Percentiles rank a stretch among this genome's conserved stretches.
Evolutionary conservation across 805 yeast genomes (phyloP).

Genomic region (Cyberlindnera maritima): DNA sequence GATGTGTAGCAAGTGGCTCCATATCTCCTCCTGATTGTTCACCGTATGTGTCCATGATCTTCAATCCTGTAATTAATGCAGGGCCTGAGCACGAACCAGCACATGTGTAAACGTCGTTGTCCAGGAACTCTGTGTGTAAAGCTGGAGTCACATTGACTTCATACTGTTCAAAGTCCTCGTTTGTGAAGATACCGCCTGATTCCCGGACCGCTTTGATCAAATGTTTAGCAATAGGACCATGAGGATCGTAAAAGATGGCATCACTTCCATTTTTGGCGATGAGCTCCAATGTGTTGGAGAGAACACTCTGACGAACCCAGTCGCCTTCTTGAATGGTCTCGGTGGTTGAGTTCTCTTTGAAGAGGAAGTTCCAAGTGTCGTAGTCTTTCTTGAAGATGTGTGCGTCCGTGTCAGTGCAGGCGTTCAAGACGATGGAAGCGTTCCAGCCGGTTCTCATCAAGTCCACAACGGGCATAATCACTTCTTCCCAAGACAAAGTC

Average conservation of each 20-base stretch:
- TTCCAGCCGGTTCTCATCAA: conserved; percentile 65
- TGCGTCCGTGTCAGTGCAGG: conserved; percentile 39
- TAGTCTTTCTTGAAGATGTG: conserved; percentile 30
- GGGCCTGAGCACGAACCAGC: conserved; percentile 83
- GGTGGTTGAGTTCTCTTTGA: conserved; percentile 31
- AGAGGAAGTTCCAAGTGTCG: conserved; percentile 57
- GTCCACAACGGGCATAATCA: conserved; percentile 73
- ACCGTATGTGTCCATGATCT: conserved; percentile 51
- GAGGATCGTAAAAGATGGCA: conserved; percentile 79
- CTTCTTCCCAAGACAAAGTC: conserved; percentile 62
- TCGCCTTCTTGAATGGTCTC: conserved; percentile 56
- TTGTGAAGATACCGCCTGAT: conserved; percentile 65
- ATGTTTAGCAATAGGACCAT: conserved; percentile 66
- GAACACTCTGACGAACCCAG: conserved; percentile 50
- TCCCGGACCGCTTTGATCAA: conserved; percentile 48
- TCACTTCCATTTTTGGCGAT: conserved; percentile 78
- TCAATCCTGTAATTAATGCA: conserved; percentile 73
- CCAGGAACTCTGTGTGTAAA: conserved; percentile 39
- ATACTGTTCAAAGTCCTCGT: conserved; percentile 67
- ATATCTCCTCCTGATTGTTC: conserved; percentile 44
- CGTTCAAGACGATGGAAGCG: conserved; percentile 42
- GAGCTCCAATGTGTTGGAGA: conserved; percentile 63
- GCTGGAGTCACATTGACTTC: conserved; percentile 42
- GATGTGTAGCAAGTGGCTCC: conserved; percentile 51
- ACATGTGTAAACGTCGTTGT: conserved; percentile 50